A percentile compares a stretch with the other conserved stretches of the same genome.
Conservation (phyloP, 148 eudicot genomes). For the Bassia scoparia region DNA sequence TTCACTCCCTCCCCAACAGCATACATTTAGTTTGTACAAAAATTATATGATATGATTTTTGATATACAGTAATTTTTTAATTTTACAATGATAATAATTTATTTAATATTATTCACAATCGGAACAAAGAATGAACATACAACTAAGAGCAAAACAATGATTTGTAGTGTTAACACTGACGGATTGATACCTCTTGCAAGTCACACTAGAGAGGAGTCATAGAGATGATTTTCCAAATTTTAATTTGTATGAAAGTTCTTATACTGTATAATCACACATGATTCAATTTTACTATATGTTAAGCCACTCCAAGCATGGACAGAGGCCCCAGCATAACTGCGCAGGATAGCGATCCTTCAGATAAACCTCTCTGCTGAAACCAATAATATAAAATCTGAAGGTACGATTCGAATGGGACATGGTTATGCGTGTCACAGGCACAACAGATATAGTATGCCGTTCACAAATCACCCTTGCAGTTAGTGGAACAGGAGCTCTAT, state of each 20-base stretch:
- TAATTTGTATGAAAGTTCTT: background rate
- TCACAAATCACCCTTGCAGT: constrained; percentile 81
- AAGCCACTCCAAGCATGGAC: constrained; percentile 95
- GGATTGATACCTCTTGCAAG: background rate
- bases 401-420: constrained; percentile 57
- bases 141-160: background rate
- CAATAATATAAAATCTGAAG: constrained; percentile 85
- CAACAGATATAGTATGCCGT: constrained; percentile 81
- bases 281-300: constrained; percentile 32
- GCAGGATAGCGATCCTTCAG: constrained; percentile 85
- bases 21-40: background rate
- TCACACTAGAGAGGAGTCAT: background rate
- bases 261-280: background rate
- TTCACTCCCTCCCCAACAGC: too few species aligned
- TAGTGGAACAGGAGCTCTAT: constrained; percentile 64
- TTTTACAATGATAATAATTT: background rate
- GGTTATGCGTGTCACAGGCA: constrained; percentile 87
- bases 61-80: background rate
- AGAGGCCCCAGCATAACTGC: constrained; percentile 90
- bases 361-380: constrained; percentile 77
- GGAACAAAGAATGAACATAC: background rate
- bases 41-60: background rate
- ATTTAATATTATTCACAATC: background rate
- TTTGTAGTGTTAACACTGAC: background rate
- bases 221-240: background rate